Evolutionary conservation across 2,329 filamentous ascomycete genomes (phyloP).

Genomic region (Cladosporium phlei): DNA sequence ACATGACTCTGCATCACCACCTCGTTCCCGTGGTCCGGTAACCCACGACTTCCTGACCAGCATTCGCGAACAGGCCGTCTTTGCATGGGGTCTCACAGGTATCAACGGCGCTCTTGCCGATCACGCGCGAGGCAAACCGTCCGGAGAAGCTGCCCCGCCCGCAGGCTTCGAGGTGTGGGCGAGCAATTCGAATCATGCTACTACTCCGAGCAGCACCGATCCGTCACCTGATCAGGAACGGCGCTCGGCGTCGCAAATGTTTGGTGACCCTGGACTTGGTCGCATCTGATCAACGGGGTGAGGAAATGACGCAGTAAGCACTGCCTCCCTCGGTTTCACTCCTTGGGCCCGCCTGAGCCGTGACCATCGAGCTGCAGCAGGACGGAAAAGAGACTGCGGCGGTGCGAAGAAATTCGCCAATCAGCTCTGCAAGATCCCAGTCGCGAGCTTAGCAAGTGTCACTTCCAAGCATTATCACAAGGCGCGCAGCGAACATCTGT

Average conservation of each 20-base stretch:
- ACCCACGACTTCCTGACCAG: constrained; percentile 67
- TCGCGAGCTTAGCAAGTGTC: too few relatives aligned
- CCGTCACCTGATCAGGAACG: constrained; percentile 1
- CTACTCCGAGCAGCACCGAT: neutral
- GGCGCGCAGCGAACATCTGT: too few relatives aligned
- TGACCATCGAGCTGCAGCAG: too few relatives aligned
- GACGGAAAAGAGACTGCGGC: too few relatives aligned
- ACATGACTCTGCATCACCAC: constrained; percentile 15
- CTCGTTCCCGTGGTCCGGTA: constrained; percentile 45
- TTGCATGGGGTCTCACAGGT: constrained; percentile 75
- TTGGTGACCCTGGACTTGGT: constrained; percentile 29
- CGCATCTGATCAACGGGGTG: too few relatives aligned
- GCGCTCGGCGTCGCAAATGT: constrained; percentile 21
- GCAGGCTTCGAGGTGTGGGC: constrained; percentile 60
- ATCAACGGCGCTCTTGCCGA: constrained; percentile 71
- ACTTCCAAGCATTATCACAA: too few relatives aligned
- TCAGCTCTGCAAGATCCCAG: too few relatives aligned
- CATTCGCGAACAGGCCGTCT: constrained; percentile 81
- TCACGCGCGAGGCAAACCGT: constrained; percentile 58
- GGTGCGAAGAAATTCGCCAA: too few relatives aligned
- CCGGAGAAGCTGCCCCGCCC: constrained; percentile 59
- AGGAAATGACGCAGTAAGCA: constrained; percentile 15
- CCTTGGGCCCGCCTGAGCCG: too few relatives aligned
- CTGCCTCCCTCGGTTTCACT: constrained; percentile 6
- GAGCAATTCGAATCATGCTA: constrained; percentile 21